phyloP scores from a whole-genome alignment of 176 grass and related monocot genomes.

The Ampelocalamus luodianensis region DNA sequence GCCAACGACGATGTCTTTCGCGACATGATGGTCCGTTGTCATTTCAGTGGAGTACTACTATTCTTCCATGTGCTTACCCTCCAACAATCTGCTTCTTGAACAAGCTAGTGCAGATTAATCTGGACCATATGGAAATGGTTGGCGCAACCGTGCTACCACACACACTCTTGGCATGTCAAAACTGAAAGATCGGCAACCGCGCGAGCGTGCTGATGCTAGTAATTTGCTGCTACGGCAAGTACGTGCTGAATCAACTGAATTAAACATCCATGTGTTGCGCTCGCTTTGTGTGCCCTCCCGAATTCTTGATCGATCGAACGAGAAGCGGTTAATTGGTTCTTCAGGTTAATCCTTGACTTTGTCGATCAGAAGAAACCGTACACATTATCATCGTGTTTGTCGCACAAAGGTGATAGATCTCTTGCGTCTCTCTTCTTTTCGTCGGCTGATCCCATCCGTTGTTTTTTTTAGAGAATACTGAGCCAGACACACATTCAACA shows the following conservation, averaged over 20 bases:
- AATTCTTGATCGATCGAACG: not conserved
- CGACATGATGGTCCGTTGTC: slow-evolving; percentile 4
- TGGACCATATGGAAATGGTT: not conserved
- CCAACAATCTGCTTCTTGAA: not conserved
- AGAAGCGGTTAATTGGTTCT: not conserved
- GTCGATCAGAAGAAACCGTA: too few relatives aligned
- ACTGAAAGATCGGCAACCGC: not conserved
- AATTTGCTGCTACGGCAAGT: not conserved
- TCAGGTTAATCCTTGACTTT: too few relatives aligned
- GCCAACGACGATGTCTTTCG: not conserved
- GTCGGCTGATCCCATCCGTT: too few relatives aligned
- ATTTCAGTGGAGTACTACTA: not conserved
- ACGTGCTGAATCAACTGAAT: not conserved
- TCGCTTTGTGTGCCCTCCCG: not conserved
- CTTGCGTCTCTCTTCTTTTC: too few relatives aligned
- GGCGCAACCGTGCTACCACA: not conserved
- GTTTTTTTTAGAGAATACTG: too few relatives aligned
- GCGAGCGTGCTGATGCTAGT: not conserved
- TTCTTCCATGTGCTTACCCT: not conserved
- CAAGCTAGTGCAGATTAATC: not conserved
- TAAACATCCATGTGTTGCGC: not conserved
- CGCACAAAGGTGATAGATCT: too few relatives aligned
- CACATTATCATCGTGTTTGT: too few relatives aligned
- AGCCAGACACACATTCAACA: too few relatives aligned
- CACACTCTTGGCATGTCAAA: slow-evolving; percentile 45